Conservation (phyloP, 108 stramenopile genomes). For the Skeletonema tropicum region DNA sequence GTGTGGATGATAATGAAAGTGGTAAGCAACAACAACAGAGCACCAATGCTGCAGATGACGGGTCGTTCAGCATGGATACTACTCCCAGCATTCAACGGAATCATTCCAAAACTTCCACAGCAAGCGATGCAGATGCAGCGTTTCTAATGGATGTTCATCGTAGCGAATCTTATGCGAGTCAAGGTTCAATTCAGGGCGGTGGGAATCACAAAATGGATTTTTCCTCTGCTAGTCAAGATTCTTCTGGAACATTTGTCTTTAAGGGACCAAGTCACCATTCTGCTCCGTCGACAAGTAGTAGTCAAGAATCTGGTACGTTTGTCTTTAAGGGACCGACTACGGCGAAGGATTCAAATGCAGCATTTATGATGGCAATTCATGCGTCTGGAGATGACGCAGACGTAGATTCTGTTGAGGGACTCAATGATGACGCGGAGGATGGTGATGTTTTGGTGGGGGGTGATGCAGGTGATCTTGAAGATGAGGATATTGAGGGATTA, state of each 20-base stretch:
- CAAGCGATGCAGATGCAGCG: slow-evolving; percentile 21
- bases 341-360: slow-evolving; percentile 4
- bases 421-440: slow-evolving; percentile 8
- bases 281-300: not conserved
- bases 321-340: not conserved
- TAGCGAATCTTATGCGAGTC: slow-evolving; percentile 1
- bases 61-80: not conserved
- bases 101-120: not conserved
- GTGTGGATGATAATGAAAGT: slow-evolving; percentile 6
- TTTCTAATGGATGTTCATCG: slow-evolving; percentile 42
- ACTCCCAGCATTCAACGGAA: slow-evolving; percentile 1
- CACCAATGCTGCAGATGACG: not conserved
- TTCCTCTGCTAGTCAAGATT: slow-evolving; percentile 6
- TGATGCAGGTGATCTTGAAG: slow-evolving; percentile 10
- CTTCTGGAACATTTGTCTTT: slow-evolving; percentile 36
- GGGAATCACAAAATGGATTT: not conserved
- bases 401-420: slow-evolving; percentile 11
- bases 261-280: not conserved
- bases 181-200: slow-evolving; percentile 5
- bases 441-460: slow-evolving; percentile 15
- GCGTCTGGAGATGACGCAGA: slow-evolving; percentile 22
- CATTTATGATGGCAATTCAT: slow-evolving; percentile 50
- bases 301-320: not conserved
- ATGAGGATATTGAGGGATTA: slow-evolving; percentile 38
- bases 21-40: not conserved